phyloP scores from a whole-genome alignment of 2,329 filamentous ascomycete genomes.

The Thelonectria discophora region DNA sequence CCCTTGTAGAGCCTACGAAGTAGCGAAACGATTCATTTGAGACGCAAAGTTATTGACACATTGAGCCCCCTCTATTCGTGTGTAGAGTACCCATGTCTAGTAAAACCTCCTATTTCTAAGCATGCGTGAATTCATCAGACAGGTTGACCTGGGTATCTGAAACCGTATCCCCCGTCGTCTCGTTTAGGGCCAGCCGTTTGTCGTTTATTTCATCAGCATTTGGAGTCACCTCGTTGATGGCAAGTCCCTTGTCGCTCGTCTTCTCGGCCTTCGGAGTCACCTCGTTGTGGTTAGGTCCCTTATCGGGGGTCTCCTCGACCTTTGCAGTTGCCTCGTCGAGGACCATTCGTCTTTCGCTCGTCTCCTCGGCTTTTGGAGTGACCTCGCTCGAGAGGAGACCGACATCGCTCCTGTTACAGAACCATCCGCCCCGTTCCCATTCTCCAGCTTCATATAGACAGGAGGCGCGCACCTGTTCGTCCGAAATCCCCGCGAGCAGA shows the following conservation, averaged over 20 bases:
- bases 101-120: not conserved
- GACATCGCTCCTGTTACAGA: conserved; percentile 48
- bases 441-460: conserved; percentile 75
- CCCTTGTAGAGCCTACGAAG: not conserved
- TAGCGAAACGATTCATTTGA: not conserved
- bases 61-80: not conserved
- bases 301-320: too few species aligned
- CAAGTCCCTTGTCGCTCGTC: too few species aligned
- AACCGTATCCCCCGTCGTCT: not conserved
- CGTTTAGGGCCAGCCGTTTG: conserved; percentile 25
- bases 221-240: conserved; percentile 42
- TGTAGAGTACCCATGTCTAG: not conserved
- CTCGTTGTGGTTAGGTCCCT: too few species aligned
- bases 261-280: conserved; percentile 42
- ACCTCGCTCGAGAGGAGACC: conserved; percentile 30
- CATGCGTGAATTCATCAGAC: not conserved
- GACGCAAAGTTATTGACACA: not conserved
- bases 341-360: conserved; percentile 31
- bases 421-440: conserved; percentile 93
- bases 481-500: conserved; percentile 74
- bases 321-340: not conserved
- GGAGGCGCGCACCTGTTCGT: conserved; percentile 64
- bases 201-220: conserved; percentile 37
- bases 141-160: not conserved
- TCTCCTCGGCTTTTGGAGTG: conserved; percentile 42